phyloP scores from a whole-genome alignment of 2,329 filamentous ascomycete species.

The Lecanicillium sp. region DNA sequence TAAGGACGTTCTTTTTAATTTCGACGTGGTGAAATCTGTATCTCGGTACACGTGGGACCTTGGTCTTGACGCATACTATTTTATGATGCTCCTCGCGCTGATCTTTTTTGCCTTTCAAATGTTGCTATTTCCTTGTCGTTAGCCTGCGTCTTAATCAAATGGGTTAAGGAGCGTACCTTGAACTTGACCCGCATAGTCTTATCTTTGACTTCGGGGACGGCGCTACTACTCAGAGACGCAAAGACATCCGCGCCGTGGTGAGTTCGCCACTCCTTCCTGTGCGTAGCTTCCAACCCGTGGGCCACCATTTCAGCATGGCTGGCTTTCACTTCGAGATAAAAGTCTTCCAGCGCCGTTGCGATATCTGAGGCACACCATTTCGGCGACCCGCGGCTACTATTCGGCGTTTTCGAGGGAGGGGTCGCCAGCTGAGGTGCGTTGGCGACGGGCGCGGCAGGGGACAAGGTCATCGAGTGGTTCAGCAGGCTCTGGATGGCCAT shows the following conservation, averaged over 20 bases:
- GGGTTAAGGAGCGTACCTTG: slow-evolving; percentile 32
- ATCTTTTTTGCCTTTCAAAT: slow-evolving; percentile 35
- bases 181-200: slow-evolving; percentile 41
- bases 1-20: slow-evolving; percentile 51
- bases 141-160: background rate
- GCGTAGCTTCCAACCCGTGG: slow-evolving; percentile 37
- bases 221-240: slow-evolving; percentile 30
- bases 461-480: slow-evolving; percentile 14
- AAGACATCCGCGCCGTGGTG: slow-evolving; percentile 40
- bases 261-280: slow-evolving; percentile 30
- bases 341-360: slow-evolving; percentile 28
- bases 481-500: background rate
- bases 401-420: slow-evolving; percentile 6
- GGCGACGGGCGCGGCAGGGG: background rate
- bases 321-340: background rate
- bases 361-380: background rate
- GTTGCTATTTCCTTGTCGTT: slow-evolving; percentile 27
- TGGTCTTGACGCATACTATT: slow-evolving; percentile 40
- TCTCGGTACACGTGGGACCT: slow-evolving; percentile 44
- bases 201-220: slow-evolving; percentile 25
- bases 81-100: slow-evolving; percentile 32
- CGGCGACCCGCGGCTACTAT: background rate
- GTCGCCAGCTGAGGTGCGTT: slow-evolving; percentile 7
- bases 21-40: slow-evolving; percentile 55
- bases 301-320: slow-evolving; percentile 38